Conservation (phyloP, 208 protist genomes). For the Trypanosoma platydactyli region DNA sequence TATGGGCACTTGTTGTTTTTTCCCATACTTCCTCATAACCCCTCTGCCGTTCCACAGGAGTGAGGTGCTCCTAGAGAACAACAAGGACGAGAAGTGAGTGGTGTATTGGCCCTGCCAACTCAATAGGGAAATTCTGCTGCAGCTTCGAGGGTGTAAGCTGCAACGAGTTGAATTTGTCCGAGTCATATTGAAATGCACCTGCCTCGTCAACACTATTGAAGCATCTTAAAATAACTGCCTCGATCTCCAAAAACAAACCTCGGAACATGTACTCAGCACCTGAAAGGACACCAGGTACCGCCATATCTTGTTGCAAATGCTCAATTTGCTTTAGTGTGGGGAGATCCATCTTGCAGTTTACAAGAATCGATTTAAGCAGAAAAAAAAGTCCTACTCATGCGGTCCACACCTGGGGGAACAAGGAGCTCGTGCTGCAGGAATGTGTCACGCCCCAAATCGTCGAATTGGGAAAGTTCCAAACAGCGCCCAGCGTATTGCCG, state of each 20-base stretch:
- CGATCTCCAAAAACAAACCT: conserved; percentile 29
- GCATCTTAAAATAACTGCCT: conserved; percentile 7
- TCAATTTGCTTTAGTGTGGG: conserved; percentile 2
- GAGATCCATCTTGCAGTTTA: conserved; percentile 24
- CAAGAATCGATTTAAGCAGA: conserved; percentile 16
- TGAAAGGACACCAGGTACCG: neutral
- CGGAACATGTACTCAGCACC: conserved; percentile 24
- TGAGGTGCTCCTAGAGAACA: conserved; percentile 29
- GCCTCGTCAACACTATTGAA: neutral
- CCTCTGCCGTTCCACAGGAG: conserved; percentile 5
- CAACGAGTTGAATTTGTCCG: conserved; percentile 11
- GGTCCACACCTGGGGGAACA: neutral
- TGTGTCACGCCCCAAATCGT: no score
- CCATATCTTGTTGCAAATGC: neutral
- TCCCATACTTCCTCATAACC: conserved; percentile 9
- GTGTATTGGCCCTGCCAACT: conserved; percentile 17
- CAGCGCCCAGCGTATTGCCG: conserved; percentile 9
- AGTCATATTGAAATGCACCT: neutral
- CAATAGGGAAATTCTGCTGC: conserved; percentile 9
- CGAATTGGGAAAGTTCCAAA: neutral
- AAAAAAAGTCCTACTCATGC: neutral
- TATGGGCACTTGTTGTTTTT: neutral
- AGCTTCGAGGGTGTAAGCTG: conserved; percentile 13
- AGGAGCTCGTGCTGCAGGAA: neutral
- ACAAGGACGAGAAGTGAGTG: conserved; percentile 24